A percentile compares a stretch with the other conserved stretches of the same genome.
phyloP scores from a whole-genome alignment of 2,329 filamentous ascomycete species.

The Ophiostoma novo-ulmi region DNA sequence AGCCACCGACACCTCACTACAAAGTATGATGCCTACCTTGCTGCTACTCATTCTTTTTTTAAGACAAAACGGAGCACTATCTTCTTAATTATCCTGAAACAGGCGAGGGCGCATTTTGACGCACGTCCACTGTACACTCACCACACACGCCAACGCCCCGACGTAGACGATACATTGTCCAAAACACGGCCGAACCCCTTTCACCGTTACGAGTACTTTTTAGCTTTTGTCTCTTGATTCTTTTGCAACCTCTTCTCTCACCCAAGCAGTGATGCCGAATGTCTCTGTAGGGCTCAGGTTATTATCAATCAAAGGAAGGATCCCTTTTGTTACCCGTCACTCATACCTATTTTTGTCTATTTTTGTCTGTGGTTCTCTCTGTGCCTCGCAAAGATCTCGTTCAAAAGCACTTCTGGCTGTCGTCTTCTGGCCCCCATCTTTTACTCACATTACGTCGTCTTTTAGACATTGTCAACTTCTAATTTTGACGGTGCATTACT shows the following conservation, averaged over 20 bases:
- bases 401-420: no score
- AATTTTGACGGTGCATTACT: not conserved
- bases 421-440: no score
- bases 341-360: not conserved
- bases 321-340: not conserved
- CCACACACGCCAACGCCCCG: not conserved
- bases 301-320: not conserved
- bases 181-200: conserved; percentile 13
- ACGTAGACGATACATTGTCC: conserved; percentile 8
- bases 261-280: not conserved
- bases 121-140: not conserved
- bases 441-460: not conserved
- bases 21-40: no score
- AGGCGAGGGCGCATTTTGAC: conserved; percentile 4
- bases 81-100: not conserved
- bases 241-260: not conserved
- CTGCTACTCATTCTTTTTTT: no score
- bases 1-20: no score
- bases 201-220: not conserved
- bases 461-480: not conserved
- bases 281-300: not conserved
- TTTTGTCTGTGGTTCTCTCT: no score
- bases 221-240: not conserved
- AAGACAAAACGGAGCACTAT: no score
- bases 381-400: no score